Evolutionary conservation across 1,284 basidiomycete genomes (phyloP), one percentile per base, ranked within the genome.

Genomic region (Cryptococcus sp.): DNA sequence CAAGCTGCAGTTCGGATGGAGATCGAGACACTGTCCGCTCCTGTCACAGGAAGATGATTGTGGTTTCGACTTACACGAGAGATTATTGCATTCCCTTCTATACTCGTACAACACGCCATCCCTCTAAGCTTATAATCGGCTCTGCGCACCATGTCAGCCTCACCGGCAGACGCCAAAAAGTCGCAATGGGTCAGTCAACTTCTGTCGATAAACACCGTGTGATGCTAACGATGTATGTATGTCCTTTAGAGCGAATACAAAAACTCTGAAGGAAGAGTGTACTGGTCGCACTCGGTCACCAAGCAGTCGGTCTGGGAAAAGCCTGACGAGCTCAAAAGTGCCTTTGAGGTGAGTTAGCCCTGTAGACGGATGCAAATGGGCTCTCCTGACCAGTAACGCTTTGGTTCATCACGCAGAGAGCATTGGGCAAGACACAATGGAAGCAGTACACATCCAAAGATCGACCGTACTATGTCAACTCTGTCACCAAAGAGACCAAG

Each of bases 391-490:
- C 50, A 11, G 17, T 23, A 40, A 22, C 63, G 62, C 46, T 57
- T 47, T 17, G 61, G 17, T 4, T 19, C 20, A 1, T 22, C 22
- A 13, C 29, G 15, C 64, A 93, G 89, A 85, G 86, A 69, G 91
- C 91, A n/a, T 79, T 94, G 57, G 86, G 84, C 43, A 83, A 90
- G 76, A 93, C 91, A 17, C 84, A 85, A 75, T 96, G 93, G 93
- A 94, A 93, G 70, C 91, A 94, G 77, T 95, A 94, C 73, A 88
- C 89, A 64, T 89, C 89, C 5, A 80, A 90, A 53, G 91, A 91
- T 25, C 81, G 91, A 62, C 93, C 93, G 64, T 96, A 95, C 79
- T 96, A 93, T 79, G 93, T 94, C 67, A 89, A 96, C 57, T 85
- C 77, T 10, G 58, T 62, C 23, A 81, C 80, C 16, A 80, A 78